Base-by-base conservation (phyloP, 2,329 filamentous ascomycete species). In the Trichoderma brevicompactum region DNA sequence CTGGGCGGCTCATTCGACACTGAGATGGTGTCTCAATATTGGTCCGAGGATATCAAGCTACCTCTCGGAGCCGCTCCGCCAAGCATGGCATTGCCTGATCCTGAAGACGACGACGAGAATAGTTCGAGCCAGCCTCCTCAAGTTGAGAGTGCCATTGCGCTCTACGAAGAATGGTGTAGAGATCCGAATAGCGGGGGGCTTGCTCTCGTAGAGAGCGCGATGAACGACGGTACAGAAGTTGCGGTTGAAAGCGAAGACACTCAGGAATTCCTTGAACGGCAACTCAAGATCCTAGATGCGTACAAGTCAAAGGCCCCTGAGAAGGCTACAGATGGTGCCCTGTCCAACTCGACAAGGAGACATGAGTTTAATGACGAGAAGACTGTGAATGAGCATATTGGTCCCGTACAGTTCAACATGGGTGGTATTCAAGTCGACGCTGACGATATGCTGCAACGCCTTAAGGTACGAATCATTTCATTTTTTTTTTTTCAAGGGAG, bases 351-450 rank as follows among this genome's bases (percentile, higher is more conserved):
- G 3, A 68, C 72, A 2, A 70, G 72, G 23, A 70, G 71, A n/a
- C 54, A 71, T 6, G 77, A 78, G 72, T 68, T 79, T 49, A 70
- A 75, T n/a, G 77, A 78, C 13, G 78, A 80, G 68, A 83, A 80
- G 68, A 81, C 78, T 68, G 81, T 85, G 63, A 89, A 88, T 71
- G 91, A 94, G 73, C 93, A 96, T 72, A 96, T 97, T 72, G 94
- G 94, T 0, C 93, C 94, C 0, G 93, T 97, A 69, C 93, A 97
- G 74, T 97, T 98, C 80, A 99, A 99, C 76, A 95, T 99, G 85
- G 95, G 95, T 48, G 95, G 95, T 61, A 97, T 99, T 68, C 93
- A 97, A 75, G 92, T 97, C 36, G 93, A 97, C 78, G 93, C 93
- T 8, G 94, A 97, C 74, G 93, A 97, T 73, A 95, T 96, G 90